Conservation (phyloP, 2,329 filamentous ascomycete genomes). For the Trichoderma guizhouense region DNA sequence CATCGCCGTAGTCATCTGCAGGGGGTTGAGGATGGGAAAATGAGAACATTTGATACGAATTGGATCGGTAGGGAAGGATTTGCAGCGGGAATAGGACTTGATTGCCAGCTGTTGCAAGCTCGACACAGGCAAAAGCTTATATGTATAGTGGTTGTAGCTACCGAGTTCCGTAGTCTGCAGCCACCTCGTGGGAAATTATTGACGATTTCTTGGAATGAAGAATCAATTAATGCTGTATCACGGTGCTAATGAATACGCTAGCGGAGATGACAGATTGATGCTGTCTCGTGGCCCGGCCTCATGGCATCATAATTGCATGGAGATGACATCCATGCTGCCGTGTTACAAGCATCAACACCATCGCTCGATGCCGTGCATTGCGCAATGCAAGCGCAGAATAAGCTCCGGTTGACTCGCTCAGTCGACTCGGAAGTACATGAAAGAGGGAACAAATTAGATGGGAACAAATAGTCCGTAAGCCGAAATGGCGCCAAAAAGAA, state of each 20-base stretch:
- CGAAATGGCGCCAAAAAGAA: not conserved
- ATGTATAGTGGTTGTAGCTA: not conserved
- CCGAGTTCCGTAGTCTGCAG: not conserved
- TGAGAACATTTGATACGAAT: not conserved
- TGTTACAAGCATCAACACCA: not conserved
- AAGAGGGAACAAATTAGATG: not conserved
- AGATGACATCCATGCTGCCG: not conserved
- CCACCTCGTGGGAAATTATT: not conserved
- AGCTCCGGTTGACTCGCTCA: not conserved
- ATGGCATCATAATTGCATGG: not conserved
- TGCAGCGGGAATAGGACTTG: not conserved
- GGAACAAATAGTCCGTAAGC: not conserved
- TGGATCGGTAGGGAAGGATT: not conserved
- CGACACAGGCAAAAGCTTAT: not conserved
- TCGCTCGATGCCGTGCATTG: constrained; percentile 1
- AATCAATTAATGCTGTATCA: not conserved
- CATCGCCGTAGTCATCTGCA: not conserved
- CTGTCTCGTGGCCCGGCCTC: not conserved
- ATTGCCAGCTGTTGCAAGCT: not conserved
- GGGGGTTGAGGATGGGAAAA: not conserved
- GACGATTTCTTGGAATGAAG: not conserved
- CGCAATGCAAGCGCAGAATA: not conserved
- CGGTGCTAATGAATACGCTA: not conserved
- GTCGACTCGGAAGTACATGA: not conserved
- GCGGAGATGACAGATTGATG: not conserved